Evolutionary conservation across 495 filamentous ascomycete species (phyloP).

Genomic region (Xylaria nigripes): DNA sequence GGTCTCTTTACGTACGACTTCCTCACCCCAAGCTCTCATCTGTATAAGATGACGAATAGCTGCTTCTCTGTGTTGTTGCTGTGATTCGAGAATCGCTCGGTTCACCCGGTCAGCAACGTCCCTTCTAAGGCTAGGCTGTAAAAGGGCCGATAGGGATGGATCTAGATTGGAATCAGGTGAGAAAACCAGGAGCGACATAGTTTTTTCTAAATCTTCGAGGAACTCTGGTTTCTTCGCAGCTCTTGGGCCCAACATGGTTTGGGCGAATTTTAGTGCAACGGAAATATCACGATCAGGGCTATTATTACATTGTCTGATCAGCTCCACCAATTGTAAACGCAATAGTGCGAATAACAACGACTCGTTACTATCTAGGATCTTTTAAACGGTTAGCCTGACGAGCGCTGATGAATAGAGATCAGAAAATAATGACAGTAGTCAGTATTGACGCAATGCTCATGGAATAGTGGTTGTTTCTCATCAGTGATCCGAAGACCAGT

Average conservation of each 20-base stretch:
- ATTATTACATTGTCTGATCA: slow-evolving; percentile 67
- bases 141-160: slow-evolving; percentile 63
- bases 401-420: neutral
- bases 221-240: slow-evolving; percentile 76
- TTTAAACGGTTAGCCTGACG: slow-evolving; percentile 20
- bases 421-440: slow-evolving; percentile 1
- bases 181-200: slow-evolving; percentile 88
- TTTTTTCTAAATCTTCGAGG: slow-evolving; percentile 79
- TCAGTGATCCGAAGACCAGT: slow-evolving; percentile 73
- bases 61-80: slow-evolving; percentile 66
- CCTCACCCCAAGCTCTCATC: slow-evolving; percentile 79
- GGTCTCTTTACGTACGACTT: slow-evolving; percentile 55
- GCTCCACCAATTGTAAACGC: slow-evolving; percentile 83
- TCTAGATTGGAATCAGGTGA: slow-evolving; percentile 61
- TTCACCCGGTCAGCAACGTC: slow-evolving; percentile 79
- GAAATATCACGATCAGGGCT: slow-evolving; percentile 57
- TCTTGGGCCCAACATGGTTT: slow-evolving; percentile 73
- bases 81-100: slow-evolving; percentile 67
- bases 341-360: slow-evolving; percentile 86
- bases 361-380: slow-evolving; percentile 83
- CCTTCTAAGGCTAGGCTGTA: slow-evolving; percentile 74
- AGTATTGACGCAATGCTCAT: slow-evolving; percentile 56
- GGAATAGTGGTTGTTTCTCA: slow-evolving; percentile 90
- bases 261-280: slow-evolving; percentile 80
- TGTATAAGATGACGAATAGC: slow-evolving; percentile 70